phyloP scores from a whole-genome alignment of 495 filamentous ascomycete genomes.

The Neurospora africana region DNA sequence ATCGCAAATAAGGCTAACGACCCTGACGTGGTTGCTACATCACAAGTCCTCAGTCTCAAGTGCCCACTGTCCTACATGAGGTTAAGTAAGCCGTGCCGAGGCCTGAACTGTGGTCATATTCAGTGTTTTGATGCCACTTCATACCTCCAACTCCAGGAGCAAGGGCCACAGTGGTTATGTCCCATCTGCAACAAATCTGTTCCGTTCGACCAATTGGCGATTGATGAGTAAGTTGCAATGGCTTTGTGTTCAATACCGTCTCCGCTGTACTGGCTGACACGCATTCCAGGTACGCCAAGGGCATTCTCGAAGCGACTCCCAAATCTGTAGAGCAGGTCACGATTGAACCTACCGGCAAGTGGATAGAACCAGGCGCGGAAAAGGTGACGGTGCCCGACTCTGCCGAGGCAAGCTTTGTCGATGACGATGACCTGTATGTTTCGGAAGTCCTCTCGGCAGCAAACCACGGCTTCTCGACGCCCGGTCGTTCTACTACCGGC shows the following conservation, averaged over 20 bases:
- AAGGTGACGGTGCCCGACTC: conserved; percentile 9
- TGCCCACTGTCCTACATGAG: conserved; percentile 81
- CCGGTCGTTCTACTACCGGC: not conserved
- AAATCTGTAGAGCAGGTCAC: conserved; percentile 69
- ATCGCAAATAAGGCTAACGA: conserved; percentile 77
- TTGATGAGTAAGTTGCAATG: conserved; percentile 62
- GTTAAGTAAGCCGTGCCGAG: conserved; percentile 71
- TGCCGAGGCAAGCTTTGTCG: conserved; percentile 23
- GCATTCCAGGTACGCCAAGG: conserved; percentile 65
- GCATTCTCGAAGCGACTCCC: conserved; percentile 66
- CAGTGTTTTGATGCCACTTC: conserved; percentile 94
- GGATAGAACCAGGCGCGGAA: conserved; percentile 44
- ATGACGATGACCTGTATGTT: conserved; percentile 63
- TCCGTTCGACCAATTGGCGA: conserved; percentile 67
- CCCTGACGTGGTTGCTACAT: conserved; percentile 77
- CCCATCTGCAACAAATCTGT: conserved; percentile 82
- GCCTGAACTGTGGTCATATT: conserved; percentile 71
- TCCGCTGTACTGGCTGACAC: not conserved
- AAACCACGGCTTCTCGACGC: conserved; percentile 8
- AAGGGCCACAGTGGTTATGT: conserved; percentile 90
- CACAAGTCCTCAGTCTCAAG: conserved; percentile 78
- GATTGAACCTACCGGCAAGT: conserved; percentile 77
- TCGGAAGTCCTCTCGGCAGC: conserved; percentile 32
- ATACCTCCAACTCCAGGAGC: conserved; percentile 87
- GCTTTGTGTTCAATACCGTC: not conserved